Evolutionary conservation across 2,329 filamentous ascomycete species (phyloP), one percentile per base, ranked within the genome.

Genomic region (Calonectria naviculata): DNA sequence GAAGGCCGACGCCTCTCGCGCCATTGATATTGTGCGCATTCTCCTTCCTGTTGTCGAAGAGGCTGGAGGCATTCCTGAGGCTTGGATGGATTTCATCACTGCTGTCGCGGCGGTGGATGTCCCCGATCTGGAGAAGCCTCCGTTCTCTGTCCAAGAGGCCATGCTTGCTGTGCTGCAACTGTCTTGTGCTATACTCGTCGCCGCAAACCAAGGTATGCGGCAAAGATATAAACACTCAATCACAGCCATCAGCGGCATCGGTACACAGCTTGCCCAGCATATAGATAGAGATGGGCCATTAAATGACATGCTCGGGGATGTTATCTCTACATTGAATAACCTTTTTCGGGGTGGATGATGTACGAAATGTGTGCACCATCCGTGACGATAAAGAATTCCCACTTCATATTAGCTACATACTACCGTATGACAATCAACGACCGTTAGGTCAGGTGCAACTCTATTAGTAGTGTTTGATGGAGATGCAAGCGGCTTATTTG

Each of bases 71-170:
- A 84, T 85, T 10, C 81, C 83, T 8, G 89, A 91, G 73, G 84
- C 85, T 2, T 92, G 90, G 90, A 88, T 92, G 85, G 83, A 85
- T 38, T 73, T 89, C 9, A 84, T 92, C 38, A 89, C 87, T 2
- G 78, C 80, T 1, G 85, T 88, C 1, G 87, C 89, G 2, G 87
- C 85, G 5, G 88, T 86, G 85, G 77, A 85, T 49, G 78, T 84
- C 0, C 81, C 86, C 13, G 76, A 82, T 67, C 73, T 76, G 62
- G 76, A 75, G 26, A 73, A 52, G 19, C 13, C 52, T 7, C 29
- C 38, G 1, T 15, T 73, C 8, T 62, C 76, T 0, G 78, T 85
- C 4, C 79, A 82, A n/a, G 90, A 92, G 69, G 86, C 89, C 62
- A 83, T 87, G 54, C 82, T 89, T 5, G 88, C 88, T 2, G 84